Evolutionary conservation across 129 eudicot species (phyloP).

Genomic region (Flaveria bidentis): DNA sequence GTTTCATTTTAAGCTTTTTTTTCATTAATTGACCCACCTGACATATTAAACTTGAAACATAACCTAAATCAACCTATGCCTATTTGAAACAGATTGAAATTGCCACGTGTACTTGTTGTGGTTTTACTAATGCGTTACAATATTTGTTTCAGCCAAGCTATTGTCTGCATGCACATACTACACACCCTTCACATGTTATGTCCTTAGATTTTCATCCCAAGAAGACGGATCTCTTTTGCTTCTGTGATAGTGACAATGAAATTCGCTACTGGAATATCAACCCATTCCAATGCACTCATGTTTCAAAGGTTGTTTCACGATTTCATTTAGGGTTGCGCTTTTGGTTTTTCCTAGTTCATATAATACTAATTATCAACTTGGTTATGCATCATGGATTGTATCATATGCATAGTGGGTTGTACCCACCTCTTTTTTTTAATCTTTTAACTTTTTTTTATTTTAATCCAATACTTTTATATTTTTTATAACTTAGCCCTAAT

Average conservation of each 20-base stretch:
- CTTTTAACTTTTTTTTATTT: too few relatives aligned
- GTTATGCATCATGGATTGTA: too few relatives aligned
- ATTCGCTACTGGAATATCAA: constrained; percentile 85
- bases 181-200: constrained; percentile 73
- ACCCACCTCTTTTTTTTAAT: too few relatives aligned
- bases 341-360: not conserved
- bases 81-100: not conserved
- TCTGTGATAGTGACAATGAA: constrained; percentile 83
- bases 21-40: not conserved
- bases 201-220: constrained; percentile 98
- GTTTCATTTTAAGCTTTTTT: not conserved
- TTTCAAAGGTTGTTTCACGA: constrained; percentile 69
- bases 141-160: constrained; percentile 76
- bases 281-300: constrained; percentile 76
- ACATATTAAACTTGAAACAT: not conserved
- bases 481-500: too few relatives aligned
- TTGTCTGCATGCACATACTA: constrained; percentile 74
- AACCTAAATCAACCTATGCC: not conserved
- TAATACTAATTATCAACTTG: too few relatives aligned
- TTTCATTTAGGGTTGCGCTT: constrained; percentile 8
- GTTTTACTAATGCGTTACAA: constrained; percentile 20
- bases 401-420: too few relatives aligned
- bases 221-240: constrained; percentile 87
- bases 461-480: too few relatives aligned
- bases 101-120: not conserved